phyloP scores from a whole-genome alignment of 257 asterid species.

The Solanum clarkiae region DNA sequence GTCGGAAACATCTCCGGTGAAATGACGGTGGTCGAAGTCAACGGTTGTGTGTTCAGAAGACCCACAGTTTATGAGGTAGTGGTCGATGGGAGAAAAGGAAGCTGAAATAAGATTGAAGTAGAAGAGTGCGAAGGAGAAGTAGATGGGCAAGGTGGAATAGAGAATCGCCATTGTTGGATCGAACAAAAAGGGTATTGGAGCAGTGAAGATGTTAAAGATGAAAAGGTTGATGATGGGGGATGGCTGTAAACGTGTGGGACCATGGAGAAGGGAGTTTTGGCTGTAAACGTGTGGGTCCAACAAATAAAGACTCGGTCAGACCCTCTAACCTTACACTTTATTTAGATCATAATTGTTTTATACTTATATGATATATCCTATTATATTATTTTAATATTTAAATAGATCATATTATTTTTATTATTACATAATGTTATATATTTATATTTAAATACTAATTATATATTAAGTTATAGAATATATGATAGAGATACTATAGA shows the following conservation, averaged over 20 bases:
- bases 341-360: too few relatives aligned
- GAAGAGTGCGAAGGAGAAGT: constrained; percentile 16
- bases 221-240: neutral
- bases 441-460: too few relatives aligned
- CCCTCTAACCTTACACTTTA: too few relatives aligned
- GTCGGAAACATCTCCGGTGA: constrained; percentile 33
- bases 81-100: constrained; percentile 46
- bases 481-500: too few relatives aligned
- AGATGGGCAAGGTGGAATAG: neutral
- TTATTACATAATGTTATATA: too few relatives aligned
- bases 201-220: neutral
- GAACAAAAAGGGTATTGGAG: neutral
- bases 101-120: constrained; percentile 14
- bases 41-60: constrained; percentile 23
- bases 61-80: constrained; percentile 67
- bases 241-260: neutral
- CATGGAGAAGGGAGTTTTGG: neutral
- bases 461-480: too few relatives aligned
- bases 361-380: too few relatives aligned
- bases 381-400: too few relatives aligned
- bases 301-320: neutral
- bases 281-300: constrained; percentile 1
- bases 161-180: constrained; percentile 23
- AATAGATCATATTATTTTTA: too few relatives aligned
- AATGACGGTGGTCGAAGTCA: constrained; percentile 54